Conservation (phyloP, 2,329 filamentous ascomycete genomes). For the Alternaria arbusti region DNA sequence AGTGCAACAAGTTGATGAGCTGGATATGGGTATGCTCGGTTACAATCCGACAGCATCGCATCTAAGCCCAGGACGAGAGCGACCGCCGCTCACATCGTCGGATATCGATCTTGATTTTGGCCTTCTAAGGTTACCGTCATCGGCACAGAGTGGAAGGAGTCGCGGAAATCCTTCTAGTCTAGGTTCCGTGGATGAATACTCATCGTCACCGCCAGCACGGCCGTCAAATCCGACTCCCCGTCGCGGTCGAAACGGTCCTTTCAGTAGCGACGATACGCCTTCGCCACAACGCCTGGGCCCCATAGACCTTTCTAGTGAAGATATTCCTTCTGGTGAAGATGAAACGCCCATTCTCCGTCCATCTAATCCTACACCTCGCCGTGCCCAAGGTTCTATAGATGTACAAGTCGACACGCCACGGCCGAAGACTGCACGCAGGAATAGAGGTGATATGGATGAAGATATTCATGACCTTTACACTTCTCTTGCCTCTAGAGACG, state of each 20-base stretch:
- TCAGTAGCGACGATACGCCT: neutral
- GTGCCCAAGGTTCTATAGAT: neutral
- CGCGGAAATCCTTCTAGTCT: neutral
- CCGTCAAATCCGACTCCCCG: neutral
- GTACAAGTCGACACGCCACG: neutral
- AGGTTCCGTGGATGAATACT: neutral
- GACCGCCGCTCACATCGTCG: neutral
- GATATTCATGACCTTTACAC: too few species aligned
- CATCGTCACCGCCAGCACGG: neutral
- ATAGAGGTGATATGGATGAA: neutral
- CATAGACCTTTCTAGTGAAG: neutral
- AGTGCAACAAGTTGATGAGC: neutral
- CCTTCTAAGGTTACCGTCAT: neutral
- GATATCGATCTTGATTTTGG: neutral
- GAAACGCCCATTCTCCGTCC: neutral
- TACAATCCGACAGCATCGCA: neutral
- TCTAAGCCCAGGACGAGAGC: neutral
- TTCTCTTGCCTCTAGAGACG: neutral
- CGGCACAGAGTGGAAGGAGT: neutral
- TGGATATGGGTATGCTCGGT: neutral
- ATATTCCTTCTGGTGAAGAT: fast-evolving
- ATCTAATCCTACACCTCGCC: neutral
- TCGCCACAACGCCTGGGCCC: neutral
- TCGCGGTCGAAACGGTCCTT: neutral
- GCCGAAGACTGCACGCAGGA: neutral